Evolutionary conservation across 2,329 filamentous ascomycete species (phyloP).

Genomic region (Lecanicillium sp.): DNA sequence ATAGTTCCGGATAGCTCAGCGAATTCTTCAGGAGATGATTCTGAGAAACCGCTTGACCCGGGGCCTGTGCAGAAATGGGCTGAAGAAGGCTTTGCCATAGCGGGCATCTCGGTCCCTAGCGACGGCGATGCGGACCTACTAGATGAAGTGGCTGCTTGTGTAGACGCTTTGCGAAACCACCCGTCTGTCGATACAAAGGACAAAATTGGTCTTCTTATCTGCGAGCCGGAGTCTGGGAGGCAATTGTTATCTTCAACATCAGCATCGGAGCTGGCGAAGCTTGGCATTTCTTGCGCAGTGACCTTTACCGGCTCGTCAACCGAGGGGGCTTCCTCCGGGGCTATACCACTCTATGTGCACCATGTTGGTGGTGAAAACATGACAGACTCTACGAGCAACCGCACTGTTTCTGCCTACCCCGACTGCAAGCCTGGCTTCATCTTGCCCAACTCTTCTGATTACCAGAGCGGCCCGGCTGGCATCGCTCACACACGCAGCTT

Average conservation of each 20-base stretch:
- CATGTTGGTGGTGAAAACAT: neutral
- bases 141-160: no score
- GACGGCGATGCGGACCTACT: no score
- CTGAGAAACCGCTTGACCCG: slow-evolving; percentile 10
- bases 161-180: no score
- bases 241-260: neutral
- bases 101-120: slow-evolving; percentile 9
- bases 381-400: neutral
- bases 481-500: slow-evolving; percentile 60
- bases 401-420: slow-evolving; percentile 29
- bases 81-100: slow-evolving; percentile 26
- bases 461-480: slow-evolving; percentile 43
- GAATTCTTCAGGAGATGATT: slow-evolving; percentile 1
- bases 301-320: no score
- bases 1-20: slow-evolving; percentile 12
- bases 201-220: no score
- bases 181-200: no score
- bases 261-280: no score
- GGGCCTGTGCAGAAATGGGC: slow-evolving; percentile 27
- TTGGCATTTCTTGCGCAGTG: neutral
- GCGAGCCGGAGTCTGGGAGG: no score
- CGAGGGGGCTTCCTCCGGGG: no score
- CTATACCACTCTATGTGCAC: slow-evolving; percentile 1
- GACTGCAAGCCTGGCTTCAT: slow-evolving; percentile 27
- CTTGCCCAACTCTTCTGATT: slow-evolving; percentile 39